Conservation (phyloP, 2,329 filamentous ascomycete genomes). For the Aspergillus japonicus region DNA sequence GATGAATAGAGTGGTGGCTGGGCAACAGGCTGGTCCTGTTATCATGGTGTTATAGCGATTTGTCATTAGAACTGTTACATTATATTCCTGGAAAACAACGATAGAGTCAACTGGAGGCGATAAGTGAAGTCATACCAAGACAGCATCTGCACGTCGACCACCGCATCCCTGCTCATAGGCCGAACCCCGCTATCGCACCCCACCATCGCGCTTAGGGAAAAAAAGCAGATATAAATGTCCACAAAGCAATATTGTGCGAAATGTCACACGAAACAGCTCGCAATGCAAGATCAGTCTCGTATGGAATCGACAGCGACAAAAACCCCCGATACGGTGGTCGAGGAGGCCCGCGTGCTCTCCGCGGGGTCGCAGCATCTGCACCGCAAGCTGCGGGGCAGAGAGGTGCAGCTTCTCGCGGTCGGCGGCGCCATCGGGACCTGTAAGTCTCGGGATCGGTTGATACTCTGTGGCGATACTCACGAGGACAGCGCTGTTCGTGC, state of each 20-base stretch:
- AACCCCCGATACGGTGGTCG: neutral
- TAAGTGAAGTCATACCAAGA: neutral
- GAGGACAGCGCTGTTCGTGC: slow-evolving; percentile 25
- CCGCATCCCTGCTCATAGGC: neutral
- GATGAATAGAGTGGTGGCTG: neutral
- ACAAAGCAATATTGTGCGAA: too few relatives aligned
- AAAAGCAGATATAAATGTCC: neutral
- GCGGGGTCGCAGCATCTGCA: slow-evolving; percentile 27
- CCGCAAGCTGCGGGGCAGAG: slow-evolving; percentile 31
- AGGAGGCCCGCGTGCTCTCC: neutral
- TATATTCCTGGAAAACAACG: too few relatives aligned
- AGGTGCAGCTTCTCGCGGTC: slow-evolving; percentile 37
- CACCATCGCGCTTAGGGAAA: neutral
- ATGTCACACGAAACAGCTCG: neutral
- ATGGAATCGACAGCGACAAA: neutral
- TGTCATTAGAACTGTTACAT: neutral
- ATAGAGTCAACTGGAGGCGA: neutral
- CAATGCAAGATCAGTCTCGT: neutral
- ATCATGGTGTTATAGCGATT: neutral
- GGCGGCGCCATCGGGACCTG: slow-evolving; percentile 38
- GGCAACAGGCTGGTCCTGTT: neutral
- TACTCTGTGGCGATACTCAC: neutral
- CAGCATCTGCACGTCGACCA: neutral
- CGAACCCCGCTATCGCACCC: neutral
- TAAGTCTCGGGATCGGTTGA: slow-evolving; percentile 14